Conservation (phyloP, 148 eudicot species). For the Mesembryanthemum crystallinum region DNA sequence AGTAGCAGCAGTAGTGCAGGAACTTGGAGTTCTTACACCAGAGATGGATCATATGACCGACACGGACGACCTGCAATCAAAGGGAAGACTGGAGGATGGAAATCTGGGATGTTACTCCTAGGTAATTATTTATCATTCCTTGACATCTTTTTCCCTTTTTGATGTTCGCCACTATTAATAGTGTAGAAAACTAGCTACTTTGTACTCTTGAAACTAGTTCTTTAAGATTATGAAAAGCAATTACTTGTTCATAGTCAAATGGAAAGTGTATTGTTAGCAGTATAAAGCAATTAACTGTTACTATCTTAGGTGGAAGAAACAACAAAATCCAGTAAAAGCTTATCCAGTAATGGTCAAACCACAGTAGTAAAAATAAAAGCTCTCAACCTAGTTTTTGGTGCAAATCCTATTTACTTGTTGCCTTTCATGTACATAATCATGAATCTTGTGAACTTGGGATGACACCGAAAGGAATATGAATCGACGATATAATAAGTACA, state of each 20-base stretch:
- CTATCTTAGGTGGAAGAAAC: background rate
- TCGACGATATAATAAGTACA: constrained; percentile 28
- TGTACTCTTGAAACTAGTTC: background rate
- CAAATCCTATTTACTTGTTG: constrained; percentile 8
- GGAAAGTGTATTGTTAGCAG: no score
- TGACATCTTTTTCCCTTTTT: background rate
- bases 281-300: no score
- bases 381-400: background rate
- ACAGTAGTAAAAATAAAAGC: background rate
- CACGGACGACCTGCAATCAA: constrained; percentile 55
- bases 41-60: constrained; percentile 51
- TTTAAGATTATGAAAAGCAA: no score
- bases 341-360: background rate
- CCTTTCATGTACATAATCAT: constrained; percentile 22
- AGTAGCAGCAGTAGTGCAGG: constrained; percentile 3
- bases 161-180: no score
- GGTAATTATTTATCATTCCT: constrained; percentile 30
- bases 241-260: no score
- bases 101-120: constrained; percentile 47
- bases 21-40: constrained; percentile 38
- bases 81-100: constrained; percentile 61
- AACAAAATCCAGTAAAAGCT: background rate
- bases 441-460: constrained; percentile 18
- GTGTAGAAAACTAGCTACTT: background rate
- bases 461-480: constrained; percentile 18